Evolutionary conservation across 441 rosid genomes (phyloP).

Genomic region (Kokia cookei): DNA sequence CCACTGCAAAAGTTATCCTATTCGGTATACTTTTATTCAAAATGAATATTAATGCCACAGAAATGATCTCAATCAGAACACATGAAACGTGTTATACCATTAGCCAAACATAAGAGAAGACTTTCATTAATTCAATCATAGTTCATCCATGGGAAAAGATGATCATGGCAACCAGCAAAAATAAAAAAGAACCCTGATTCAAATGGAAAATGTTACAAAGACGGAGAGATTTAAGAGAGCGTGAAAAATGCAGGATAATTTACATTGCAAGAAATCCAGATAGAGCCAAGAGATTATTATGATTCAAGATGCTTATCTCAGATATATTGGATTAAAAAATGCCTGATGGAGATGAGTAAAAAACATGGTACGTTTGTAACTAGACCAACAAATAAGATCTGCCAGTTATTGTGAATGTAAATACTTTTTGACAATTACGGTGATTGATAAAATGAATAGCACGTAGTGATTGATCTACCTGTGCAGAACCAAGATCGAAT

Average conservation of each 20-base stretch:
- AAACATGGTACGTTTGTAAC: neutral
- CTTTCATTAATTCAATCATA: neutral
- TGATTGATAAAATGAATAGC: neutral
- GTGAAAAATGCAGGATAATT: neutral
- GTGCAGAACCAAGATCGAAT: constrained; percentile 95
- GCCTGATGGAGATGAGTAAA: neutral
- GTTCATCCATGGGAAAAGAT: neutral
- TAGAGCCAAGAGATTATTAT: neutral
- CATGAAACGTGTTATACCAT: neutral
- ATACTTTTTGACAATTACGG: neutral
- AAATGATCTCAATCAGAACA: neutral
- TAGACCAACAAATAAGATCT: neutral
- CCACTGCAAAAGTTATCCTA: neutral
- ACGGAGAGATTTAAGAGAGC: neutral
- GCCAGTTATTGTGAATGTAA: neutral
- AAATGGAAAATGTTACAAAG: neutral
- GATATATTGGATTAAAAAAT: neutral
- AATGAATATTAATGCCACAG: neutral
- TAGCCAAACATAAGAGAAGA: neutral
- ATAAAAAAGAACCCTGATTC: neutral
- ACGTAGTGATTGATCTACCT: constrained; percentile 32
- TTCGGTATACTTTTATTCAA: neutral
- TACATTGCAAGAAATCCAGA: neutral
- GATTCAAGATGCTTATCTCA: neutral
- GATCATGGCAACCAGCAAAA: neutral